Conservation (phyloP, 805 yeast genomes). For the Pichia cephalocereana region DNA sequence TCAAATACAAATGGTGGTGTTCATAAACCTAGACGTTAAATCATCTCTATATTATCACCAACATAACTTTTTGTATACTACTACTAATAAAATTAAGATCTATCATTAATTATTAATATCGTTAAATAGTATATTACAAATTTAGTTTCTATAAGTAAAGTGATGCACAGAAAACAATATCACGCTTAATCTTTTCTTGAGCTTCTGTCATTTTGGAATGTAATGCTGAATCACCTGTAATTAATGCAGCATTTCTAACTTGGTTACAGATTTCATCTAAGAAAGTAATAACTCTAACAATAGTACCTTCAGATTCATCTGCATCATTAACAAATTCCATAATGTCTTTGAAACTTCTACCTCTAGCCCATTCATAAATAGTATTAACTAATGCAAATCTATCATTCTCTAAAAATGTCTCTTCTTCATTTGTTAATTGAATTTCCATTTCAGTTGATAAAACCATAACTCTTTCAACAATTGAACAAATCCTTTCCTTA, state of each 20-base stretch:
- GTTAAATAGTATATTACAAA: too few species aligned
- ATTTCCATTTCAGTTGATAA: slow-evolving; percentile 65
- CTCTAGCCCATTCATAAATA: slow-evolving; percentile 97
- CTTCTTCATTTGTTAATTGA: slow-evolving; percentile 72
- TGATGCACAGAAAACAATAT: slow-evolving; percentile 95
- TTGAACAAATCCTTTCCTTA: slow-evolving; percentile 53
- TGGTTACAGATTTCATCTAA: slow-evolving; percentile 93
- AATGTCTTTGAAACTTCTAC: slow-evolving; percentile 82
- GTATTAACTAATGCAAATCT: slow-evolving; percentile 88
- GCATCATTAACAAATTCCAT: slow-evolving; percentile 84
- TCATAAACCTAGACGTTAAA: slow-evolving; percentile 5
- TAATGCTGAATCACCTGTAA: slow-evolving; percentile 87
- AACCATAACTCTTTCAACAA: slow-evolving; percentile 52
- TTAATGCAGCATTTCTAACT: slow-evolving; percentile 86
- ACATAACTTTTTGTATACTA: neutral
- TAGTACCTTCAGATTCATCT: slow-evolving; percentile 68
- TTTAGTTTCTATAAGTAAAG: slow-evolving; percentile 51
- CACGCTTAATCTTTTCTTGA: slow-evolving; percentile 91
- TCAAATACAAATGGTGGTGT: slow-evolving; percentile 6
- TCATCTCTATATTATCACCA: neutral
- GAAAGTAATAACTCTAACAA: slow-evolving; percentile 90
- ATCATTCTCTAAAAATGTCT: slow-evolving; percentile 70
- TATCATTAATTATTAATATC: too few species aligned
- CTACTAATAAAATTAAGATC: too few species aligned
- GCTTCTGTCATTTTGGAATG: slow-evolving; percentile 87